A percentile compares a stretch with the other conserved stretches of the same genome.
phyloP scores from a whole-genome alignment of 345 rosid species.

The Citrus medica region DNA sequence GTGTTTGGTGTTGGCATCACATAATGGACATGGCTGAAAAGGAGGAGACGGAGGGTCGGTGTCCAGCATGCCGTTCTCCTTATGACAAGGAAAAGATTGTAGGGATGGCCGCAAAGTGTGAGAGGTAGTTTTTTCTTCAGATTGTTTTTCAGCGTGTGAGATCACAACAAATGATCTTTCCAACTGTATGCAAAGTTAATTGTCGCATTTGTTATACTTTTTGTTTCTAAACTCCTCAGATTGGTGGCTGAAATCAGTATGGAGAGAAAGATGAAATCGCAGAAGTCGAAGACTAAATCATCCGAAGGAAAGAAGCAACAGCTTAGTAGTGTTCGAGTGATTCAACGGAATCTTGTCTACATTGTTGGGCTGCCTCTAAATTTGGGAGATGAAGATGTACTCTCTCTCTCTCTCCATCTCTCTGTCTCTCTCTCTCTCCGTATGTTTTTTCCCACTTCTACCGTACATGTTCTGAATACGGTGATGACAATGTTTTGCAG shows the following conservation, averaged over 20 bases:
- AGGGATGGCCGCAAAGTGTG: slow-evolving; percentile 66
- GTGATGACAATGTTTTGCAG: slow-evolving; percentile 32
- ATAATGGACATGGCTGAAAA: slow-evolving; percentile 96
- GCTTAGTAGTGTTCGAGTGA: slow-evolving; percentile 75
- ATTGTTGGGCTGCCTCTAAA: slow-evolving; percentile 86
- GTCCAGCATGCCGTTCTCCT: slow-evolving; percentile 87
- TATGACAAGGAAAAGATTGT: slow-evolving; percentile 95
- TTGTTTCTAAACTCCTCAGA: slow-evolving; percentile 28
- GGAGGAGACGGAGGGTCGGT: slow-evolving; percentile 78
- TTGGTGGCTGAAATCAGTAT: slow-evolving; percentile 59
- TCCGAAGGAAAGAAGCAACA: slow-evolving; percentile 81
- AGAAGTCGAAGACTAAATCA: slow-evolving; percentile 59
- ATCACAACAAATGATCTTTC: background rate
- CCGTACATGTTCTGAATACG: background rate
- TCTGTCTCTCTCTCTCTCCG: background rate
- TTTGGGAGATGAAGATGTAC: slow-evolving; percentile 88
- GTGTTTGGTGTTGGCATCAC: slow-evolving; percentile 99
- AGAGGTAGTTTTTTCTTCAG: slow-evolving; percentile 49
- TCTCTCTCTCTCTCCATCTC: slow-evolving; percentile 5
- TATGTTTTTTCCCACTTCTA: background rate
- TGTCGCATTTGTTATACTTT: background rate
- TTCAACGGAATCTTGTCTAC: slow-evolving; percentile 86
- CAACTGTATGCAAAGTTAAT: background rate
- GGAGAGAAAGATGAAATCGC: slow-evolving; percentile 68
- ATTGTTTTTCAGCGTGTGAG: background rate